A percentile compares a stretch with the other conserved stretches of the same genome.
phyloP scores from a whole-genome alignment of 2,329 filamentous ascomycete genomes.

The Akanthomyces lecanii region DNA sequence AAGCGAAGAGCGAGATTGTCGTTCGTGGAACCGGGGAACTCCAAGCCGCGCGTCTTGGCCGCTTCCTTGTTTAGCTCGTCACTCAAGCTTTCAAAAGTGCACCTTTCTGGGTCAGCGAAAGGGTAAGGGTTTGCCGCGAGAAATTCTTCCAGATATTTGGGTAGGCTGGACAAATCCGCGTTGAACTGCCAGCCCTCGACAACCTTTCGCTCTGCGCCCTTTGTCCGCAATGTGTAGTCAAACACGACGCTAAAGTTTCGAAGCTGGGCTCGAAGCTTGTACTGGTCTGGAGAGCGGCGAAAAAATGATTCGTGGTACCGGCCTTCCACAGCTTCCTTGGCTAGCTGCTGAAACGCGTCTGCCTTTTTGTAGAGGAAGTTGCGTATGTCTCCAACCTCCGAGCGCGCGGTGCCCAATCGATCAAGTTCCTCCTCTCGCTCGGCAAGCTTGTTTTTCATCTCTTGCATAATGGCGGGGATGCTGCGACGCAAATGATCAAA shows the following conservation, averaged over 20 bases:
- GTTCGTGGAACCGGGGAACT: not conserved
- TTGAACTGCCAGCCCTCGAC: conserved; percentile 2
- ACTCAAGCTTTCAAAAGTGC: not conserved
- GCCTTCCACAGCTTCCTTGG: conserved; percentile 16
- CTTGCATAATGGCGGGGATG: conserved; percentile 21
- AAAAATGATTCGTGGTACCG: conserved; percentile 29
- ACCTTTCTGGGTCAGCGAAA: not conserved
- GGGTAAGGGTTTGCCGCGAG: not conserved
- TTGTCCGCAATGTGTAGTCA: conserved; percentile 17
- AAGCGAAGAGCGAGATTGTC: not conserved
- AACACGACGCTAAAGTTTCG: conserved; percentile 22
- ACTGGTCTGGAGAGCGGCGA: conserved; percentile 10
- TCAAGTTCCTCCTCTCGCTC: conserved; percentile 14
- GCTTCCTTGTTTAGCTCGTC: not conserved
- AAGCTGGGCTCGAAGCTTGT: conserved; percentile 22
- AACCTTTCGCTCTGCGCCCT: conserved; percentile 16
- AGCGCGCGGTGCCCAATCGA: conserved; percentile 16
- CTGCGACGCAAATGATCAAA: conserved; percentile 23
- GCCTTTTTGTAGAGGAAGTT: conserved; percentile 29
- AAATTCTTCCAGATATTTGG: conserved; percentile 26
- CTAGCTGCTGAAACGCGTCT: conserved; percentile 25
- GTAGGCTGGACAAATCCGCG: not conserved
- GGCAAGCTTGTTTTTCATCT: conserved; percentile 18
- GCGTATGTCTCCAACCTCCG: conserved; percentile 23
- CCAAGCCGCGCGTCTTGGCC: not conserved